Conservation (phyloP, 2,329 filamentous ascomycete genomes). For the Ophiostoma piceae region DNA sequence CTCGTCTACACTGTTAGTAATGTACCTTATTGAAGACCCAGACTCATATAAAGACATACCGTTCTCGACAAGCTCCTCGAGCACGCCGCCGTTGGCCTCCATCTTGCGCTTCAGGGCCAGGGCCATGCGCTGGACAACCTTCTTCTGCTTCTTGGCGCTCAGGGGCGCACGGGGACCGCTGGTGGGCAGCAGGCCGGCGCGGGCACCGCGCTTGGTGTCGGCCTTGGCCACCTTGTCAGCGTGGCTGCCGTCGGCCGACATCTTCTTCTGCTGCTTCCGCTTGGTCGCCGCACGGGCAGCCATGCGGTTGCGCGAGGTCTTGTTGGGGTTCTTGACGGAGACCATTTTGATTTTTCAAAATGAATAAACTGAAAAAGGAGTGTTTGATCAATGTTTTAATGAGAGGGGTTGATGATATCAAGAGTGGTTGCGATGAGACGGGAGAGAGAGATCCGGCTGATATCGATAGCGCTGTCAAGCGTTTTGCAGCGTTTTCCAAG, state of each 20-base stretch:
- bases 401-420: slow-evolving; percentile 1
- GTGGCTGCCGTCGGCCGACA: slow-evolving; percentile 33
- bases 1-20: background rate
- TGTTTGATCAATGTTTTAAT: background rate
- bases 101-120: slow-evolving; percentile 50
- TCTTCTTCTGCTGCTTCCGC: slow-evolving; percentile 43
- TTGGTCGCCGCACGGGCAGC: slow-evolving; percentile 43
- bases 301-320: slow-evolving; percentile 49
- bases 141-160: slow-evolving; percentile 52
- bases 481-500: background rate
- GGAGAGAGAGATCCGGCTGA: slow-evolving; percentile 14
- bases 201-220: slow-evolving; percentile 46
- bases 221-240: slow-evolving; percentile 27
- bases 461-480: background rate
- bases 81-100: slow-evolving; percentile 40
- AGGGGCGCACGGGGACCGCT: slow-evolving; percentile 49
- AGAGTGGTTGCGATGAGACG: background rate
- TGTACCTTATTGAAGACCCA: background rate
- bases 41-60: slow-evolving; percentile 14
- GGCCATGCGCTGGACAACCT: slow-evolving; percentile 50
- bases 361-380: background rate
- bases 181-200: slow-evolving; percentile 49
- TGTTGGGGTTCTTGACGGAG: slow-evolving; percentile 56
- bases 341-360: slow-evolving; percentile 38
- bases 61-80: slow-evolving; percentile 35